Conservation (phyloP, 2,329 filamentous ascomycete genomes). For the Bertia moriformis region DNA sequence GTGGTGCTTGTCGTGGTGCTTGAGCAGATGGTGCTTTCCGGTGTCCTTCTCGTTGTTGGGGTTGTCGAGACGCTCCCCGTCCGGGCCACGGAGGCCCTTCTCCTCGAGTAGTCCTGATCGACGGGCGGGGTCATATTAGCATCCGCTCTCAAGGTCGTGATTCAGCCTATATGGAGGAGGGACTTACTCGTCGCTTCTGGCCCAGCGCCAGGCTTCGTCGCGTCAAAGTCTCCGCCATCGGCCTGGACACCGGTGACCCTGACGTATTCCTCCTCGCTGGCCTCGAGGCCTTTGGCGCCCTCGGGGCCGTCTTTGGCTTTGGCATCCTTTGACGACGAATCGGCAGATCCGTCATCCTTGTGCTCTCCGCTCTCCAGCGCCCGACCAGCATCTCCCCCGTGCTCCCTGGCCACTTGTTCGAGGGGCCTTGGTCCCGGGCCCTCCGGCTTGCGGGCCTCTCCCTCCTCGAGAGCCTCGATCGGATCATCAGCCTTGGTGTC, state of each 20-base stretch:
- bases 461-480: slow-evolving; percentile 14
- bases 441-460: slow-evolving; percentile 17
- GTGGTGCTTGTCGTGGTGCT: slow-evolving; percentile 5
- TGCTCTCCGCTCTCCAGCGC: slow-evolving; percentile 2
- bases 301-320: slow-evolving; percentile 10
- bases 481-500: slow-evolving; percentile 20
- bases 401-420: slow-evolving; percentile 12
- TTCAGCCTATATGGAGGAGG: no score
- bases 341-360: slow-evolving; percentile 3
- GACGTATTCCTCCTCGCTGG: slow-evolving; percentile 40
- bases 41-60: slow-evolving; percentile 7
- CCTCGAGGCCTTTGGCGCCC: slow-evolving; percentile 21
- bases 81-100: slow-evolving; percentile 25
- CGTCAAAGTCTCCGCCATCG: slow-evolving; percentile 57
- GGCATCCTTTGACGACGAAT: slow-evolving; percentile 6
- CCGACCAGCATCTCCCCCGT: slow-evolving; percentile 14
- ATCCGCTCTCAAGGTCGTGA: no score
- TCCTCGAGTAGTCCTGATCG: slow-evolving; percentile 37
- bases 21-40: slow-evolving; percentile 6
- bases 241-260: slow-evolving; percentile 41
- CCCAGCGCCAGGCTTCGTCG: slow-evolving; percentile 46
- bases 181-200: slow-evolving; percentile 48
- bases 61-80: no score
- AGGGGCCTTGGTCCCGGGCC: slow-evolving; percentile 28
- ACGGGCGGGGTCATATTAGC: no score